Conservation (phyloP, 805 yeast species). For the Saccharomycopsis sp. region DNA sequence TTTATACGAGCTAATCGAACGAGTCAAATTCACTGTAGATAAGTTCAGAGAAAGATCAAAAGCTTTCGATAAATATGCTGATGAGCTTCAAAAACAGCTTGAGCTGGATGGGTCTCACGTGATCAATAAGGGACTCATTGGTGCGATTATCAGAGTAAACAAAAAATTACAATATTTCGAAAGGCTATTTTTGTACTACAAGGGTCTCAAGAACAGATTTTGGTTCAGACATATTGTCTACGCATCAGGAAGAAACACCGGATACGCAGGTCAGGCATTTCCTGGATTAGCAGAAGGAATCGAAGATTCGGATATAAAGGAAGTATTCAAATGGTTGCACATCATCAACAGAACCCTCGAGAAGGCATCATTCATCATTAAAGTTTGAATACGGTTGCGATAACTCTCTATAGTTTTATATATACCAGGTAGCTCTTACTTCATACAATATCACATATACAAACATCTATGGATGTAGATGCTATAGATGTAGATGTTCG, state of each 20-base stretch:
- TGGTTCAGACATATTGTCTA: constrained; percentile 51
- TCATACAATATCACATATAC: too few species aligned
- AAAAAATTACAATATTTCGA: constrained; percentile 36
- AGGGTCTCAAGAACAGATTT: constrained; percentile 41
- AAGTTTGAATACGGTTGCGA: too few species aligned
- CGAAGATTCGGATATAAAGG: constrained; percentile 38
- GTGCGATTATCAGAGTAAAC: constrained; percentile 26
- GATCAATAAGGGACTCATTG: neutral
- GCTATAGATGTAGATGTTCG: too few species aligned
- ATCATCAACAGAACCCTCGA: constrained; percentile 14
- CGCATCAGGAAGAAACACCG: constrained; percentile 51
- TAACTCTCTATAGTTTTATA: too few species aligned
- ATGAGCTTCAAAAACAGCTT: neutral
- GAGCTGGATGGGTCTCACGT: neutral
- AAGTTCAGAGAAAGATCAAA: neutral
- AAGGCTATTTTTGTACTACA: constrained; percentile 36
- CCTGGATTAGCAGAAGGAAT: constrained; percentile 49
- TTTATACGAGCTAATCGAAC: neutral
- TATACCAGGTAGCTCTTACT: too few species aligned
- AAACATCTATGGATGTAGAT: too few species aligned
- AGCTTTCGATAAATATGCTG: neutral
- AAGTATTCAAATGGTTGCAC: constrained; percentile 29
- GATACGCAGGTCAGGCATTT: constrained; percentile 46
- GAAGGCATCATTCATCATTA: neutral
- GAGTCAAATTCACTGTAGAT: neutral